Evolutionary conservation across 108 stramenopile species (phyloP), one percentile per base, ranked within the genome.

Genomic region (Nannochloropsis granulata): DNA sequence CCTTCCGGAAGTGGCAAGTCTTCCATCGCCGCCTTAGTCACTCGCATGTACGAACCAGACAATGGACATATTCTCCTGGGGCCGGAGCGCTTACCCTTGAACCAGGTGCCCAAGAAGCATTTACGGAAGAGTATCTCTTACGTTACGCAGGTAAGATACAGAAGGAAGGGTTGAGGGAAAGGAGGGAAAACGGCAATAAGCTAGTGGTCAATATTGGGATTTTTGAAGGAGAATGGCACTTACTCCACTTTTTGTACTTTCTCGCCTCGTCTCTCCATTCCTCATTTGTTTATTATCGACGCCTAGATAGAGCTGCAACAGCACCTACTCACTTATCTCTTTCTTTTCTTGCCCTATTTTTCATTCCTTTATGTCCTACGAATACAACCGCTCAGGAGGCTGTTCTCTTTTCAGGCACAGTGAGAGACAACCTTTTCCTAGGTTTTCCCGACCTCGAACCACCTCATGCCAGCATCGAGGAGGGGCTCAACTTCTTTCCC

Each of bases 1-100:
- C 89, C 93, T 25, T 95, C 94, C 87, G 98, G 98, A 8, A 88
- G 89, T 23, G 98, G 98, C 24, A 99, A 97, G 85, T 90, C 91
- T 13, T 96, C 96, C 13, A 44, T 96, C 42, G 92, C 93, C 12
- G 91, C 91, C 14, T 83, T 99, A 11, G 86, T 99, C 82, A 92
- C 93, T n/a, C 95, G 96, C 19, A 89, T 99, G 79, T 97, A 96
- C 86, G 78, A 85, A 43, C 94, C 96, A 12, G 45, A 82, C 43
- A 81, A 34, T 43, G 93, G 97, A 81, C 25, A 79, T 42, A 87
- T 94, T 21, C 56, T 71, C 13, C 23, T 93, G 12, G 92, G 56
- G 21, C 56, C 56, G 16, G 56, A 71, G 56, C 56, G 56, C 56
- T 5, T 11, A n/a, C 56, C 56, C n/a, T 71, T 71, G n/a, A n/a